Percentiles rank a stretch among this genome's conserved stretches.
Conservation (phyloP, 371 early-diverging fungal genomes). For the Lichtheimia ornata region DNA sequence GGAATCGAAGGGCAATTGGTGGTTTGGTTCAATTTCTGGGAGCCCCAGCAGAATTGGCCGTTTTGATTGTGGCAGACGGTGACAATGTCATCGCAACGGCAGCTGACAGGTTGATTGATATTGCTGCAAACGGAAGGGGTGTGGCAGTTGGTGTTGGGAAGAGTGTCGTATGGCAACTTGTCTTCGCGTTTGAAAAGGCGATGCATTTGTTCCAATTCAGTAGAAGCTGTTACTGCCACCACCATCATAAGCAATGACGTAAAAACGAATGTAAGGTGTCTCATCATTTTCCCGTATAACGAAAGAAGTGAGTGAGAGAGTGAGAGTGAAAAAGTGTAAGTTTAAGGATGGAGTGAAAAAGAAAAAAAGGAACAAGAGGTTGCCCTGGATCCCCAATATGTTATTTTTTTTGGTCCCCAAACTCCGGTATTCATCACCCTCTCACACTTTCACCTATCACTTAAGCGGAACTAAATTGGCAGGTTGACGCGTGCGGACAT, state of each 20-base stretch:
- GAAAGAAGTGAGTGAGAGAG: conserved; percentile 7
- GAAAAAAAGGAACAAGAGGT: conserved; percentile 3
- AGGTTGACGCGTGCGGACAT: conserved; percentile 5
- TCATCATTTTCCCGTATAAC: conserved; percentile 7
- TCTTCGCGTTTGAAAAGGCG: conserved; percentile 34
- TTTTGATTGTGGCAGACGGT: conserved; percentile 32
- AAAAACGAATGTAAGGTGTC: conserved; percentile 11
- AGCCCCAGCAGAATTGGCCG: conserved; percentile 47
- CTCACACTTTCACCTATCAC: neutral
- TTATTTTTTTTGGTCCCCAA: neutral
- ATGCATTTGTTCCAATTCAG: conserved; percentile 8
- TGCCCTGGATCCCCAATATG: neutral
- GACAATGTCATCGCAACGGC: conserved; percentile 35
- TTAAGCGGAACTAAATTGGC: conserved; percentile 4
- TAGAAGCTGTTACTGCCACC: neutral
- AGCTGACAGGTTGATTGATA: conserved; percentile 25
- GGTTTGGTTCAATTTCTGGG: conserved; percentile 25
- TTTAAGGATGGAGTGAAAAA: conserved; percentile 8
- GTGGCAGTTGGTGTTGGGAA: conserved; percentile 34
- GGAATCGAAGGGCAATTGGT: conserved; percentile 35
- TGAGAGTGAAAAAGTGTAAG: conserved; percentile 5
- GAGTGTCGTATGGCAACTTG: conserved; percentile 36
- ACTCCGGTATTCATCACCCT: neutral
- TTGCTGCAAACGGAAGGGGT: conserved; percentile 33
- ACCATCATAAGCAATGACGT: conserved; percentile 10